Evolutionary conservation across 371 early-diverging fungal species (phyloP).

Genomic region (Mucor mucedo): DNA sequence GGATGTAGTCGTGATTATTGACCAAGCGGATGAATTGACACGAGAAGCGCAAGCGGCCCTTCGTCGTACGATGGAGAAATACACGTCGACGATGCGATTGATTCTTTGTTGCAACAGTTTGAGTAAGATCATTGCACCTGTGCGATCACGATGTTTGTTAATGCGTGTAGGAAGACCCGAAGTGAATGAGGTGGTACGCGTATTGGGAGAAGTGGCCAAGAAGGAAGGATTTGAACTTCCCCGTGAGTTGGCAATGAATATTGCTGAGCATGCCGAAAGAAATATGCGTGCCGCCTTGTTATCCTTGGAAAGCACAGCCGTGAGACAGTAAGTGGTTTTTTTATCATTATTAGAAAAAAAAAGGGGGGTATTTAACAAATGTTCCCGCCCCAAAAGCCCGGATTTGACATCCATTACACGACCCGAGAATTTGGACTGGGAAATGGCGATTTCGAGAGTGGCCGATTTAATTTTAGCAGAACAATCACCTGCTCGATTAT

Average conservation of each 20-base stretch:
- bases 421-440: conserved; percentile 90
- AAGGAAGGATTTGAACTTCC: conserved; percentile 81
- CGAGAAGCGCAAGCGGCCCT: conserved; percentile 98
- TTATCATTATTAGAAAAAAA: neutral
- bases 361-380: conserved; percentile 32
- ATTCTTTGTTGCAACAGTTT: conserved; percentile 93
- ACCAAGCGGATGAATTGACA: conserved; percentile 94
- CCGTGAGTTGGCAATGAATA: conserved; percentile 61
- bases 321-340: conserved; percentile 60
- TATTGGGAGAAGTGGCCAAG: conserved; percentile 73
- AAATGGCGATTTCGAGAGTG: conserved; percentile 73
- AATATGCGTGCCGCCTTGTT: conserved; percentile 92
- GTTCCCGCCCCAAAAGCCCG: conserved; percentile 32
- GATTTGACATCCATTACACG: conserved; percentile 54
- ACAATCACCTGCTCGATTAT: conserved; percentile 76
- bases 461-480: conserved; percentile 72
- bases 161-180: conserved; percentile 90
- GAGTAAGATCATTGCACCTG: conserved; percentile 94
- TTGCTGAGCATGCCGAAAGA: conserved; percentile 76
- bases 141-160: conserved; percentile 94
- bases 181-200: conserved; percentile 67
- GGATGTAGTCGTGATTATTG: conserved; percentile 87
- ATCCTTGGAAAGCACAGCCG: conserved; percentile 88
- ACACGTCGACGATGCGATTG: conserved; percentile 91
- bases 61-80: conserved; percentile 99